Percentiles rank a stretch among this genome's conserved stretches.
phyloP scores from a whole-genome alignment of 768 basidiomycete genomes.

The Sarcodon sp. region DNA sequence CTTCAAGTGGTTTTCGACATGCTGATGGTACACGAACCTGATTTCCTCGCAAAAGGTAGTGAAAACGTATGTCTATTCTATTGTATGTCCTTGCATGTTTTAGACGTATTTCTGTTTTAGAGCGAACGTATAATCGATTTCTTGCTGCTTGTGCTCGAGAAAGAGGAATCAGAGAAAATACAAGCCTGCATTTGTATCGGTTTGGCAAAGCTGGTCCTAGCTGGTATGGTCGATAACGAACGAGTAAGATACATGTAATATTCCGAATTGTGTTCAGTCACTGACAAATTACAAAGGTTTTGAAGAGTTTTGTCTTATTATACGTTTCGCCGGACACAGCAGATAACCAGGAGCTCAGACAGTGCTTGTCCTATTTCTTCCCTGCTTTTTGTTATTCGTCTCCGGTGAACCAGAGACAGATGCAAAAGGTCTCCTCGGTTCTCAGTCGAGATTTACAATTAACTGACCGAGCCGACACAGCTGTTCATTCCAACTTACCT shows the following conservation, averaged over 20 bases:
- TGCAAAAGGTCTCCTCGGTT: conserved; percentile 43
- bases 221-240: conserved; percentile 63
- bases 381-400: conserved; percentile 81
- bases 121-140: conserved; percentile 55
- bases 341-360: conserved; percentile 73
- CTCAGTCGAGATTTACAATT: neutral
- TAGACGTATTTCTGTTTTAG: conserved; percentile 12
- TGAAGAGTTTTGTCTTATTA: conserved; percentile 35
- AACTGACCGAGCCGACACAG: conserved; percentile 21
- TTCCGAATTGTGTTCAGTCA: neutral
- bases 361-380: conserved; percentile 81
- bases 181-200: conserved; percentile 69
- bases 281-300: conserved; percentile 20
- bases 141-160: conserved; percentile 37
- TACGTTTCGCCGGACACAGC: conserved; percentile 76
- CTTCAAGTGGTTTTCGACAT: conserved; percentile 79
- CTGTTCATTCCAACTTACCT: conserved; percentile 62
- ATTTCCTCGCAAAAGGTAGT: conserved; percentile 38
- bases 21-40: conserved; percentile 70
- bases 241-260: conserved; percentile 28
- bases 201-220: conserved; percentile 73
- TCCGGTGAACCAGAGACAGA: conserved; percentile 53
- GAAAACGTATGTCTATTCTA: conserved; percentile 14
- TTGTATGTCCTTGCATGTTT: neutral
- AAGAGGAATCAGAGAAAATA: conserved; percentile 46